A percentile compares a stretch with the other conserved stretches of the same genome.
Evolutionary conservation across 495 filamentous ascomycete genomes (phyloP).

Genomic region (Penicillium salamii): DNA sequence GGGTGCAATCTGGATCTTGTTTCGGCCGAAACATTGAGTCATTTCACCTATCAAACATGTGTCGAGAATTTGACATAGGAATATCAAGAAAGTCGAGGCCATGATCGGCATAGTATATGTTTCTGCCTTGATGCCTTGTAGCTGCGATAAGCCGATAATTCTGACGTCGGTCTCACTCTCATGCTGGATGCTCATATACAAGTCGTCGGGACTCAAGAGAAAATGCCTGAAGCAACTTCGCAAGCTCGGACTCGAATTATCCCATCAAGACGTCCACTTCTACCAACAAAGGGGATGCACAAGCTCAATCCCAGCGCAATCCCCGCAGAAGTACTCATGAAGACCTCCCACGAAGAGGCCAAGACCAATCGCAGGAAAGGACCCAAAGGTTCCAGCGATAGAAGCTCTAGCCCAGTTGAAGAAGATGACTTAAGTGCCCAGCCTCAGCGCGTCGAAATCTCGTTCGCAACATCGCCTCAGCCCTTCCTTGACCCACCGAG

Average conservation of each 20-base stretch:
- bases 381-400: background rate
- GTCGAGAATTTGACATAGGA: too few relatives aligned
- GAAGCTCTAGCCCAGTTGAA: background rate
- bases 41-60: too few relatives aligned
- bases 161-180: too few relatives aligned
- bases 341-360: conserved; percentile 1
- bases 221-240: background rate
- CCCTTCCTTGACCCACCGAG: conserved; percentile 24
- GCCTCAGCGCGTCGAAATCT: conserved; percentile 8
- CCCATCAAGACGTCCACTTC: conserved; percentile 14
- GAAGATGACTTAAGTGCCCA: background rate
- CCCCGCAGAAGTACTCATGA: conserved; percentile 21
- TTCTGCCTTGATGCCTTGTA: background rate
- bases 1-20: background rate
- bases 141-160: background rate
- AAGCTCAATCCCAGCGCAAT: conserved; percentile 21
- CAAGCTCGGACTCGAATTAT: conserved; percentile 13
- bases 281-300: conserved; percentile 2
- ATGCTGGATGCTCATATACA: too few relatives aligned
- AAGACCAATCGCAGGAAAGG: background rate
- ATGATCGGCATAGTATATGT: too few relatives aligned
- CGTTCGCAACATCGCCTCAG: conserved; percentile 17
- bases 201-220: background rate
- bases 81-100: too few relatives aligned
- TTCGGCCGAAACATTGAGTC: background rate